phyloP scores from a whole-genome alignment of 352 stramenopile species.

The Pythium graminicola region DNA sequence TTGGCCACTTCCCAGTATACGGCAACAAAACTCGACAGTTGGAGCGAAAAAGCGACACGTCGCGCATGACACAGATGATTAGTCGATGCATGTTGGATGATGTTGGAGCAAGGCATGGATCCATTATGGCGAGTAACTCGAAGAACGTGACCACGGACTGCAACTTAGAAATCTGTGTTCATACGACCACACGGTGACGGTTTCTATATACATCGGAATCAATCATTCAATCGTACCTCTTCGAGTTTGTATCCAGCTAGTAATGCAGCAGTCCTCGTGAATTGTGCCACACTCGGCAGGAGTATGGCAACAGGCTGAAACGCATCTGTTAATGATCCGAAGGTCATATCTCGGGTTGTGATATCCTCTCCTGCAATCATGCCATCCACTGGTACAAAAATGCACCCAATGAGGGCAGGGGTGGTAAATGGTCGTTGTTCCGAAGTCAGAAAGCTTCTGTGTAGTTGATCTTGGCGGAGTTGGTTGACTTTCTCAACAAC shows the following conservation, averaged over 20 bases:
- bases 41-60: conserved; percentile 2
- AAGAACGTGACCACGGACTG: conserved; percentile 10
- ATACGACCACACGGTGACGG: background rate
- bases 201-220: background rate
- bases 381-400: conserved; percentile 6
- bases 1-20: conserved; percentile 2
- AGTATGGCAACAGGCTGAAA: conserved; percentile 12
- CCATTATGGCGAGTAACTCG: background rate
- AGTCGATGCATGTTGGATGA: conserved; percentile 4
- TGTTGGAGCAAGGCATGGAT: background rate
- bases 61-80: conserved; percentile 5
- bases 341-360: background rate
- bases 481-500: conserved; percentile 8
- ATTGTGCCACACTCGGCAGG: conserved; percentile 3
- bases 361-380: background rate
- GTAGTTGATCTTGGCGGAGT: conserved; percentile 2
- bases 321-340: background rate
- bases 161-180: conserved; percentile 1
- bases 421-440: background rate
- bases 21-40: conserved; percentile 13
- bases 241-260: conserved; percentile 9
- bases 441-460: background rate
- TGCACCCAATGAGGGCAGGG: background rate
- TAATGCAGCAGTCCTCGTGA: conserved; percentile 2
- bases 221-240: conserved; percentile 3